phyloP scores from a whole-genome alignment of 129 eudicot species.

The Solidago caesia region DNA sequence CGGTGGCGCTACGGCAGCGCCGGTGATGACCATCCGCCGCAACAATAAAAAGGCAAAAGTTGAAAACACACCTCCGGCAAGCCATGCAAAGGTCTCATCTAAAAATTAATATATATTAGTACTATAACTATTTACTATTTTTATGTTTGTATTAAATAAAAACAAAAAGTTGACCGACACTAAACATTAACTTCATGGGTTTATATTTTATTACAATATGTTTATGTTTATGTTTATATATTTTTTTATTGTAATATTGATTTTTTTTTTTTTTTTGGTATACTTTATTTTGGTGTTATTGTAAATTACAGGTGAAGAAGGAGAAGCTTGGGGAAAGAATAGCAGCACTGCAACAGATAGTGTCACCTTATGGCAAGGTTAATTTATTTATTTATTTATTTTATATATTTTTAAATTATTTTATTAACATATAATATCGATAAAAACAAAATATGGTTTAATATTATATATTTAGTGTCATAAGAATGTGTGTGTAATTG shows the following conservation, averaged over 20 bases:
- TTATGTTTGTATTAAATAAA: too few relatives aligned
- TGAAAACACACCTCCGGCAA: slow-evolving; percentile 35
- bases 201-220: neutral
- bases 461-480: slow-evolving; percentile 26
- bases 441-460: slow-evolving; percentile 3
- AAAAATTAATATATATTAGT: neutral
- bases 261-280: neutral
- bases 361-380: slow-evolving; percentile 88
- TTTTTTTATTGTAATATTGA: neutral
- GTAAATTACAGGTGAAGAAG: slow-evolving; percentile 45
- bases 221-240: neutral
- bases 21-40: slow-evolving; percentile 38
- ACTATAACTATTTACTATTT: neutral
- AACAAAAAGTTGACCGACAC: slow-evolving; percentile 1
- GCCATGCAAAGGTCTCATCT: slow-evolving; percentile 79
- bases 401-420: neutral
- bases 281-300: neutral
- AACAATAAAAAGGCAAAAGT: slow-evolving; percentile 40
- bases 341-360: slow-evolving; percentile 69
- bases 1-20: slow-evolving; percentile 31
- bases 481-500: slow-evolving; percentile 41
- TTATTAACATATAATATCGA: slow-evolving; percentile 13
- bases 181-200: neutral
- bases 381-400: neutral
- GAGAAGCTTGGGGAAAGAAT: slow-evolving; percentile 87